Evolutionary conservation across 108 stramenopile genomes (phyloP).

Genomic region (Schizochytrium sp.): DNA sequence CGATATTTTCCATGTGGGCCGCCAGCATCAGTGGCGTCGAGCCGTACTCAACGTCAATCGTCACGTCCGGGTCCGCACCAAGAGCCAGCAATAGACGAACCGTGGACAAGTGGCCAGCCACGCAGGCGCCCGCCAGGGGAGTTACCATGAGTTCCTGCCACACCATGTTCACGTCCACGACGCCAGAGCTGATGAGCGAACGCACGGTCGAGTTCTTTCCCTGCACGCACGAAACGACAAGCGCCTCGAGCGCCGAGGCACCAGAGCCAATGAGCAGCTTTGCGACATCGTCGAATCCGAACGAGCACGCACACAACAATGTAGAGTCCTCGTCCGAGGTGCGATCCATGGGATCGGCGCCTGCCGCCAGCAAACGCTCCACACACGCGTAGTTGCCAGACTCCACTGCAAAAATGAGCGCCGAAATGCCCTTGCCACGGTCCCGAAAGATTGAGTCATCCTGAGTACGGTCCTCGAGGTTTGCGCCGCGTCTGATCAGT

Average conservation of each 20-base stretch:
- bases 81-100: background rate
- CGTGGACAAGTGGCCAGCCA: background rate
- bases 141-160: constrained; percentile 6
- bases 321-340: background rate
- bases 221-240: background rate
- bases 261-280: background rate
- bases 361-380: background rate
- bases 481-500: background rate
- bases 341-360: background rate
- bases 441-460: too few species aligned
- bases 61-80: background rate
- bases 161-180: background rate
- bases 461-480: too few species aligned
- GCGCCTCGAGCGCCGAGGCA: background rate
- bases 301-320: background rate
- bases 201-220: background rate
- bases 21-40: background rate
- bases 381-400: background rate
- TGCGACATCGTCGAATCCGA: background rate
- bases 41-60: background rate
- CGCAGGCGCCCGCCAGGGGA: constrained; percentile 6
- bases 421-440: background rate
- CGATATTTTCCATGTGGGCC: background rate
- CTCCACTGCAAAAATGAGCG: background rate
- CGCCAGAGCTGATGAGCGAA: background rate